These are phyloP conservation scores for Podaxis sp. DNA, from an alignment of 768 basidiomycete species.

Conservation along the genomic window DNA sequence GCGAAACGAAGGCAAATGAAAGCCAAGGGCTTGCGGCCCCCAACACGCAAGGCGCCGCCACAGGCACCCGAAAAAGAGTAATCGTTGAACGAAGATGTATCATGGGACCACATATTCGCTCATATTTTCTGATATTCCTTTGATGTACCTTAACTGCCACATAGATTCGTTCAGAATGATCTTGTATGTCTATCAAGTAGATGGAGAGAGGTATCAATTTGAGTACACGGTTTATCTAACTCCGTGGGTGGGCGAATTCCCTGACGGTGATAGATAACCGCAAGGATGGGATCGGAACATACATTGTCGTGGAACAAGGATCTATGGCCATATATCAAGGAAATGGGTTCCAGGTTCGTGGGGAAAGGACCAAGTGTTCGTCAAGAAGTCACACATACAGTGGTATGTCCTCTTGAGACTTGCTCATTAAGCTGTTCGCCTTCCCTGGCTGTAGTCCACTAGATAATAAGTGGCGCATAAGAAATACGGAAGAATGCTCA, in stretches of 20 bases:
- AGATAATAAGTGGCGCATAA: not conserved
- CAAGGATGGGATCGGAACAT: not conserved
- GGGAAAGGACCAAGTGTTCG: not conserved
- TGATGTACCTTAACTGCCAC: not conserved
- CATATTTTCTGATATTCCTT: not conserved
- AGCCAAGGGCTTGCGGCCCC: conserved; percentile 66
- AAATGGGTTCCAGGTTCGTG: not conserved
- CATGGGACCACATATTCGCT: not conserved
- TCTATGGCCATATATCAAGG: not conserved
- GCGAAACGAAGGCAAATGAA: conserved; percentile 73
- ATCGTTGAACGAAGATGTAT: not conserved
- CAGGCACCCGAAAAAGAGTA: conserved; percentile 24
- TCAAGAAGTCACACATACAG: not conserved
- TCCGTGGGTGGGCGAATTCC: not conserved
- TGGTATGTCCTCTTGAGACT: not conserved
- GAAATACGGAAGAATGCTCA: not conserved
- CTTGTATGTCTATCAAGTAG: not conserved
- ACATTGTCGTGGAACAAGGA: not conserved
- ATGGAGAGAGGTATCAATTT: not conserved
- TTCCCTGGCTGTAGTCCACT: not conserved
- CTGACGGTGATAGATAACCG: not conserved
- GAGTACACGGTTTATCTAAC: not conserved
- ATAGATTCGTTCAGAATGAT: not conserved
- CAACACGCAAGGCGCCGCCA: conserved; percentile 38
- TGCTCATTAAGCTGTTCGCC: not conserved